Conservation (phyloP, 805 yeast genomes). For the Saccharomycopsis javanensis region DNA sequence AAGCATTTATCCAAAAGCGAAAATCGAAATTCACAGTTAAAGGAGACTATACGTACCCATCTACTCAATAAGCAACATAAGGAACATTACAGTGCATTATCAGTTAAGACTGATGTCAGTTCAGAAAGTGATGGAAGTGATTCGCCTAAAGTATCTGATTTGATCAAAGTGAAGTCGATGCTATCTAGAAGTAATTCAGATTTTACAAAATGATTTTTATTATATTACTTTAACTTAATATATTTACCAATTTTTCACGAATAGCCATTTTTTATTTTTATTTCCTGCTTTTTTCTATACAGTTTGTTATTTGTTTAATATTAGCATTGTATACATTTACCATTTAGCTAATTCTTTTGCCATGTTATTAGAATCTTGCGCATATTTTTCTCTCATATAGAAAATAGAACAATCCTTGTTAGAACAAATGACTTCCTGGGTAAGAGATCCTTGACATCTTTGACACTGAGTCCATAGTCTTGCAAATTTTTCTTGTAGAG, state of each 20-base stretch:
- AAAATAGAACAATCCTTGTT: conserved; percentile 96
- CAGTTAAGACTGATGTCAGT: not conserved
- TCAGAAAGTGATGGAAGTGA: not conserved
- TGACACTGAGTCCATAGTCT: conserved; percentile 97
- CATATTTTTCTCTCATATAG: conserved; percentile 87
- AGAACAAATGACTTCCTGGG: conserved; percentile 91
- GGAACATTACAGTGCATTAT: not conserved
- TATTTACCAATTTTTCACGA: not conserved
- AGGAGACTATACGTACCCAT: not conserved
- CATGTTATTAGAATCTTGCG: conserved; percentile 56
- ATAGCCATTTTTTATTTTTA: not conserved
- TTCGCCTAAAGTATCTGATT: conserved; percentile 16
- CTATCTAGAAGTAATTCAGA: not conserved
- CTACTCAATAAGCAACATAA: not conserved
- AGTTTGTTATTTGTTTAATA: not conserved
- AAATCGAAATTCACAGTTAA: not conserved
- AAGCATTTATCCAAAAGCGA: conserved; percentile 11
- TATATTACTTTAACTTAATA: not conserved
- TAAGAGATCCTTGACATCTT: conserved; percentile 91
- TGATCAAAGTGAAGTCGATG: conserved; percentile 11
- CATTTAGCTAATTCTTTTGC: conserved; percentile 38
- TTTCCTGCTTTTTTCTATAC: not conserved
- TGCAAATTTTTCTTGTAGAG: conserved; percentile 71
- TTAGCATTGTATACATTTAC: conserved; percentile 3
- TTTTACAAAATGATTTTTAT: not conserved